Conservation (phyloP, 2,329 filamentous ascomycete genomes). For the Fusarium fujikuroi region DNA sequence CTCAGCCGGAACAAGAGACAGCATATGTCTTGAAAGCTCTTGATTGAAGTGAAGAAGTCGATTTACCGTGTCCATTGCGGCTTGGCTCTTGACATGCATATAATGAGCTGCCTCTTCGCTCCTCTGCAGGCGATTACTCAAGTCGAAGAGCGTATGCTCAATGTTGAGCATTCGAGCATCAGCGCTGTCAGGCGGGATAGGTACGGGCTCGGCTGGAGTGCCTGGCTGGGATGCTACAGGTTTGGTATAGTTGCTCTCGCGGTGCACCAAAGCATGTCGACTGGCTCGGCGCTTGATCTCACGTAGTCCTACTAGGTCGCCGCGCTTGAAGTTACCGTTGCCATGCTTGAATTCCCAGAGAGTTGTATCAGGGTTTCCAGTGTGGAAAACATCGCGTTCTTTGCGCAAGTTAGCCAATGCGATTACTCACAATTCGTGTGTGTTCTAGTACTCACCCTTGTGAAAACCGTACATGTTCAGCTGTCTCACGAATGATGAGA, state of each 20-base stretch:
- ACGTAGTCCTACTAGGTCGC: conserved; percentile 87
- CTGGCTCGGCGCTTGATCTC: conserved; percentile 97
- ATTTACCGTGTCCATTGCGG: conserved; percentile 81
- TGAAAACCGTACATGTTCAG: conserved; percentile 99
- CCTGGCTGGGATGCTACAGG: conserved; percentile 80
- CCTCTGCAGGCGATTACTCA: conserved; percentile 78
- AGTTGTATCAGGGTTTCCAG: conserved; percentile 89
- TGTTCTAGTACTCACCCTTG: conserved; percentile 73
- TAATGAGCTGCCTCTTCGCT: conserved; percentile 85
- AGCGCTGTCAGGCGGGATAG: conserved; percentile 74
- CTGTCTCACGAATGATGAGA: conserved; percentile 97
- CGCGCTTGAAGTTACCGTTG: conserved; percentile 95
- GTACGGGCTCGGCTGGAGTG: conserved; percentile 84
- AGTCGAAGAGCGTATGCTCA: conserved; percentile 85
- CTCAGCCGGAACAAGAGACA: conserved; percentile 79
- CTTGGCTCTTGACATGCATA: conserved; percentile 83
- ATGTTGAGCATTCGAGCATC: conserved; percentile 80
- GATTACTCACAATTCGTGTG: not conserved
- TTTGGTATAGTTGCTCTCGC: conserved; percentile 87
- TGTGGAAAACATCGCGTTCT: conserved; percentile 99
- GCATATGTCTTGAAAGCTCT: conserved; percentile 80
- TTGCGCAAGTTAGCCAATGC: conserved; percentile 16
- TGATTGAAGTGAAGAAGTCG: conserved; percentile 81
- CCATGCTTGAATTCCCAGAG: conserved; percentile 99
- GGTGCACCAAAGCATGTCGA: conserved; percentile 89